phyloP scores from a whole-genome alignment of 371 early-diverging fungal species.

The Haplosporangium sp. region DNA sequence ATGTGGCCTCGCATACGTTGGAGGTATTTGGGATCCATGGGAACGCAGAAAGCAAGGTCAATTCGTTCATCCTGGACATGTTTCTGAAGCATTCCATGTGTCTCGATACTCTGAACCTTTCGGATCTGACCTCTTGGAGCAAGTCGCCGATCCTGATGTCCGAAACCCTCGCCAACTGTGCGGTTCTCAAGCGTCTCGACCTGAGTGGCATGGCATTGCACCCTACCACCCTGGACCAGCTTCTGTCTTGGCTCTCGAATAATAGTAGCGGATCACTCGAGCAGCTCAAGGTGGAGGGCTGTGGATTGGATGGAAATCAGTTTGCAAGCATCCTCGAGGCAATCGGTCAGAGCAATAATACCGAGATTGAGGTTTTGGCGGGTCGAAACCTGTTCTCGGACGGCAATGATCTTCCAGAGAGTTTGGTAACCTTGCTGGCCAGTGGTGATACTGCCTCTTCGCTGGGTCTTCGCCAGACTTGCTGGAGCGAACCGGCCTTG shows the following conservation, averaged over 20 bases:
- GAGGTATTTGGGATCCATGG: constrained; percentile 36
- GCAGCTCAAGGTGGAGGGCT: constrained; percentile 43
- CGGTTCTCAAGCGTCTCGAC: constrained; percentile 28
- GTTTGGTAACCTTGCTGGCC: constrained; percentile 32
- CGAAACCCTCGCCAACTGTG: constrained; percentile 47
- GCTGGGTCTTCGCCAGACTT: constrained; percentile 46
- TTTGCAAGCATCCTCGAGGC: constrained; percentile 48
- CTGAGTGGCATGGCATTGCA: constrained; percentile 51
- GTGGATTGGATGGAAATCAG: constrained; percentile 51
- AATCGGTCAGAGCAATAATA: constrained; percentile 35
- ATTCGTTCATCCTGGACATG: constrained; percentile 53
- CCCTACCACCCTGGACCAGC: constrained; percentile 42
- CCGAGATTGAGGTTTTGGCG: constrained; percentile 34
- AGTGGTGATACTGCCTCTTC: constrained; percentile 38
- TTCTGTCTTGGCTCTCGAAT: constrained; percentile 41
- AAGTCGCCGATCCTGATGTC: constrained; percentile 54
- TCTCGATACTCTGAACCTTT: constrained; percentile 36
- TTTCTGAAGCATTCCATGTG: constrained; percentile 54
- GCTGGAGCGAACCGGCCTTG: constrained; percentile 50
- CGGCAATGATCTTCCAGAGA: constrained; percentile 40
- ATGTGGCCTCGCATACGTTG: constrained; percentile 50
- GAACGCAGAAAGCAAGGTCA: constrained; percentile 49
- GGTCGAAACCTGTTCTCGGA: constrained; percentile 48
- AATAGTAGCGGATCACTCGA: constrained; percentile 33
- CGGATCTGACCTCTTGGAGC: constrained; percentile 52